Evolutionary conservation across 2,329 filamentous ascomycete genomes (phyloP), one percentile per base, ranked within the genome.

Genomic region (Lachnellula hyalina): DNA sequence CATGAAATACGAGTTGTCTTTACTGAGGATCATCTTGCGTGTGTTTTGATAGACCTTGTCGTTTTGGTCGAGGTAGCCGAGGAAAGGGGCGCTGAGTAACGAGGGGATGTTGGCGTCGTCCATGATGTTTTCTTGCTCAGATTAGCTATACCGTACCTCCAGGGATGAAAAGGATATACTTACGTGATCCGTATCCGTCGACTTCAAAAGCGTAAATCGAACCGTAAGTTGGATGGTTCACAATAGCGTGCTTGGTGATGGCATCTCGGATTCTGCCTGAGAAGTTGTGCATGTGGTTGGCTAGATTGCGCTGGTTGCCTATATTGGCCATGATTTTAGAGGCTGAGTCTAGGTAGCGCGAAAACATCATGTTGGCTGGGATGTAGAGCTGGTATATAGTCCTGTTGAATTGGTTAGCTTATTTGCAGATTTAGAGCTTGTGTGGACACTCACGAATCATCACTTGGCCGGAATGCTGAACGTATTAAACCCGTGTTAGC

Each of bases 401-500:
- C 36, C 66, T 68, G 21, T 41, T 21, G 6, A 8, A 17, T 35
- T 19, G 7, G 25, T 28, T 14, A 23, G 34, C 12, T 41, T 11
- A 25, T 17, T 38, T 17, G 15, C 4, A 28, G 2, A 42, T 19
- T 15, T 7, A 17, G 2, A 40, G 52, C 9, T 15, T 14, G 51
- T 32, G 41, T 11, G 34, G 9, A 44, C 15, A 60, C 67, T 55
- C 36, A 90, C 14, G 90, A 84, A 70, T 96, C 93, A 69, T 97
- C 93, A 55, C 88, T 93, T 0, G 92, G 93, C 1, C 93, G 82
- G 75, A 96, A 96, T 32, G 91, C 90, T 61, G 88, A 92, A 52
- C 93, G 83, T 42, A 96, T 81, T 49, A 96, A 80, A 0, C 90
- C 90, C 1, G 90, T 94, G 32, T 82, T 83, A 41, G 71, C 73